phyloP scores from a whole-genome alignment of 2,329 filamentous ascomycete genomes.

The Graphilbum sp. region DNA sequence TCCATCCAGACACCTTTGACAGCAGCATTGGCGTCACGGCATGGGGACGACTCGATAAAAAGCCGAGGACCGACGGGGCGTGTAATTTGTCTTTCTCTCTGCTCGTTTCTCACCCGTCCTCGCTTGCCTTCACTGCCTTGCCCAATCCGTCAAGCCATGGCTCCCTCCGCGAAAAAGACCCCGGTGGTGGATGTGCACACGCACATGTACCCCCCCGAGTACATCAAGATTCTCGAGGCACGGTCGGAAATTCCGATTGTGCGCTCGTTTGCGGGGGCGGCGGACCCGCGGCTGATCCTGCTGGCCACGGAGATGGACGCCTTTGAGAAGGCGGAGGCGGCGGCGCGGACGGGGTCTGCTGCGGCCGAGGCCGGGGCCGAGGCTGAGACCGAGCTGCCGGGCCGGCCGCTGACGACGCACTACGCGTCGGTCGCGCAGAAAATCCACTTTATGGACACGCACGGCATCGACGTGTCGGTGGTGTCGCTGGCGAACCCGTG shows the following conservation, averaged over 20 bases:
- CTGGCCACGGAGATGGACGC: slow-evolving; percentile 27
- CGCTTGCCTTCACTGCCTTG: not conserved
- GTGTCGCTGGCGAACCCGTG: slow-evolving; percentile 86
- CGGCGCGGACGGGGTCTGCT: slow-evolving; percentile 11
- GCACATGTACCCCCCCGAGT: slow-evolving; percentile 51
- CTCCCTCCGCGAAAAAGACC: no score
- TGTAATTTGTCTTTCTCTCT: no score
- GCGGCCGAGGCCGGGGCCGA: slow-evolving; percentile 21
- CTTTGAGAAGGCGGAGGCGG: slow-evolving; percentile 32
- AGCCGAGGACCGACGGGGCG: no score
- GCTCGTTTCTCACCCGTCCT: not conserved
- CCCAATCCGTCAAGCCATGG: not conserved
- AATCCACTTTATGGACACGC: slow-evolving; percentile 72
- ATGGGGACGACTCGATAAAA: no score
- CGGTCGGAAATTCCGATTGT: slow-evolving; percentile 53
- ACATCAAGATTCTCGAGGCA: slow-evolving; percentile 42
- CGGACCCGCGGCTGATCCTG: slow-evolving; percentile 49
- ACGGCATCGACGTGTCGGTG: slow-evolving; percentile 67
- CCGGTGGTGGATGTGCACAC: slow-evolving; percentile 50
- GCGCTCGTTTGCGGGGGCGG: slow-evolving; percentile 36
- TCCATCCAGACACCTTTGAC: no score
- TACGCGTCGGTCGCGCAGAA: slow-evolving; percentile 72
- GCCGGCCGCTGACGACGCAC: slow-evolving; percentile 66
- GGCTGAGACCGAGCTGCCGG: slow-evolving; percentile 32
- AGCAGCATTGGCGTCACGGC: no score